Evolutionary conservation across 345 rosid genomes (phyloP), one percentile per base, ranked within the genome.

Genomic region (Trapa bicornis): DNA sequence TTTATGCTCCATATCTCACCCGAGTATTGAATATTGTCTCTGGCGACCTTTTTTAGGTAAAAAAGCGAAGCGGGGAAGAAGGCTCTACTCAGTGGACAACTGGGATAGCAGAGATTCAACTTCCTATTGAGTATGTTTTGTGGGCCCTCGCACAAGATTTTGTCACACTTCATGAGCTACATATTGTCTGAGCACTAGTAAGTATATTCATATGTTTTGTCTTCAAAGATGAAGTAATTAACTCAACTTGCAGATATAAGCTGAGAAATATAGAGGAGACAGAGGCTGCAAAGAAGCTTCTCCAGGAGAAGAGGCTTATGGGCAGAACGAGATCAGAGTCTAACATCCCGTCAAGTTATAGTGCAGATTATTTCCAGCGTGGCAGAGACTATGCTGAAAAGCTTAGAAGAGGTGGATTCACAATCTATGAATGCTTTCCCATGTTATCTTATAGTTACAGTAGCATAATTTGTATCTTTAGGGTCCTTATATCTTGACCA

Each of bases 61-160:
- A 91, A 80, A 83, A 71, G 74, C 83, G 96, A 52, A 91, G 86
- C 72, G 85, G 97, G 3, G 95, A 91, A 74, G 99, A 94, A 81
- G 92, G 99, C 75, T 94, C 99, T 35, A 94, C 99, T 1, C 96
- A 91, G 79, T 91, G 99, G 99, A 94, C 97, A 39, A 94, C 99
- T 4, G 97, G 99, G 71, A 94, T 94, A 68, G 99, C 97, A 9
- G 99, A 94, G 84, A 73, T 94, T 76, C 97, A 91, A 76, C 89
- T 94, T 14, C 99, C 99, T 0, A 87, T 94, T 42, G 99, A 94
- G 97, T 94, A 89, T 65, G 78, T 14, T 32, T 41, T 8, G 57
- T 45, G 50, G 50, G 52, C 35, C 32, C 60, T 54, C 8, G 60
- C 35, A 14, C 54, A 50, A 50, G 22, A 3, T 50, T 50, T 50